Base-by-base conservation (phyloP, 225 moss, liverwort and hornwort species). In the Pseudisothecium myosuroides region DNA sequence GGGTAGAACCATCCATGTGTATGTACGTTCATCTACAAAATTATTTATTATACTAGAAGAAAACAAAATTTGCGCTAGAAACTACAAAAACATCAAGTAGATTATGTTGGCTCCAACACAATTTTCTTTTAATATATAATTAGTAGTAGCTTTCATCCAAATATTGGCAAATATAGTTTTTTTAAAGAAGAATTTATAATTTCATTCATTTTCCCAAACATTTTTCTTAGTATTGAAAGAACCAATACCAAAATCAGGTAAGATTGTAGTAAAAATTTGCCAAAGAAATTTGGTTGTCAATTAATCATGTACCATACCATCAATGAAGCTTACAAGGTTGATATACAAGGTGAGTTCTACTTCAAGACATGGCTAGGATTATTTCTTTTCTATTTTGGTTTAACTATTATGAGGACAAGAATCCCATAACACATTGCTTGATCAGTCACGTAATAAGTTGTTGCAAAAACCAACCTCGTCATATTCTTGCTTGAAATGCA, bases 201-300 rank as follows among this genome's bases (percentile, higher is more conserved):
- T 37, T 37, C 20, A 67, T 37, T 10, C 3, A 66, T 66, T 18
- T 18, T 65, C 19, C 7, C 5, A 18, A 66, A 19, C 5, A 20
- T 37, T 36, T 36, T 17, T 67, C 3, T 20, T 37, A 37, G 5
- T 37, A 4, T 20, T 20, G 11, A 37, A 37, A 3, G 6, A 67
- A 0, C 6, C 2, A 37, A 7, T 67, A 11, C 12, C 6, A 11
- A 21, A 67, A n/a, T 21, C 0, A 37, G 0, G 7, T 34, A 21
- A 37, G 4, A 37, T 67, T 21, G 11, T 63, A 4, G 8, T 1
- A 4, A 69, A 39, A 14, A 23, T 39, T 69, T 1, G 4, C 7
- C 4, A 14, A 39, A 2, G 22, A 69, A 39, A 68, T n/a, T n/a
- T 39, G 23, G 7, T 1, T 22, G 1, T 11, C 7, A n/a, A 22